Conservation (phyloP, 2,329 filamentous ascomycete genomes). For the Thielaviopsis ethacetica region DNA sequence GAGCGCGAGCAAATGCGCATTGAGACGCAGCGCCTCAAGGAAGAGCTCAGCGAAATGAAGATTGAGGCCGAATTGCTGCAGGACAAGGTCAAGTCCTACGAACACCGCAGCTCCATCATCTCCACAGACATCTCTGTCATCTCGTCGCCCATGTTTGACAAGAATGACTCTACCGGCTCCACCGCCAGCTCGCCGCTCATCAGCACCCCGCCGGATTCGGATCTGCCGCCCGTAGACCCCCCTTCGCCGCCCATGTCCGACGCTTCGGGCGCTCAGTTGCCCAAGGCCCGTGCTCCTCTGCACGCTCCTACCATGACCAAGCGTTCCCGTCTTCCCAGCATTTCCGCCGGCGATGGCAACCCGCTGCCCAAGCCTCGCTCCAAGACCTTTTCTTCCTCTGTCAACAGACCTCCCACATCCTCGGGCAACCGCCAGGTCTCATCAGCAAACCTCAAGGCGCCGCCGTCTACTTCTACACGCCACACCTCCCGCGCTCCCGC, state of each 20-base stretch:
- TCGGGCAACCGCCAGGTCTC: conserved; percentile 15
- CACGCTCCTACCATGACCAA: conserved; percentile 20
- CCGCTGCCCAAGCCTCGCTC: conserved; percentile 40
- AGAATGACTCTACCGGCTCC: conserved; percentile 56
- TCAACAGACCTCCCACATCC: conserved; percentile 16
- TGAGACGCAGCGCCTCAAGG: conserved; percentile 73
- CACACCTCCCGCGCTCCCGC: conserved; percentile 34
- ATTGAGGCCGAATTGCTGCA: conserved; percentile 89
- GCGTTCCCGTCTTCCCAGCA: conserved; percentile 29
- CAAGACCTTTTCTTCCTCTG: conserved; percentile 23
- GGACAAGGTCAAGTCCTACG: conserved; percentile 73
- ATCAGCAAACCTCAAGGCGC: conserved; percentile 8
- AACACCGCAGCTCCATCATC: conserved; percentile 39
- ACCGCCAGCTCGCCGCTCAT: conserved; percentile 84
- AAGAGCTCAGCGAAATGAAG: conserved; percentile 83
- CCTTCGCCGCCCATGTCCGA: conserved; percentile 92
- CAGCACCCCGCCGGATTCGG: conserved; percentile 60
- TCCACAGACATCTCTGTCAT: conserved; percentile 46
- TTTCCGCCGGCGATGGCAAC: conserved; percentile 32
- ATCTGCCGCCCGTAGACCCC: conserved; percentile 56
- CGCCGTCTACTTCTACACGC: conserved; percentile 16
- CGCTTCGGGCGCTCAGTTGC: conserved; percentile 41
- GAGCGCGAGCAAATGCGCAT: conserved; percentile 82
- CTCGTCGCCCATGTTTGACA: conserved; percentile 58
- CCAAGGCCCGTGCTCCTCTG: conserved; percentile 19